Evolutionary conservation across 2,329 filamentous ascomycete genomes (phyloP), one percentile per base, ranked within the genome.

Genomic region (Talaromyces islandicus): DNA sequence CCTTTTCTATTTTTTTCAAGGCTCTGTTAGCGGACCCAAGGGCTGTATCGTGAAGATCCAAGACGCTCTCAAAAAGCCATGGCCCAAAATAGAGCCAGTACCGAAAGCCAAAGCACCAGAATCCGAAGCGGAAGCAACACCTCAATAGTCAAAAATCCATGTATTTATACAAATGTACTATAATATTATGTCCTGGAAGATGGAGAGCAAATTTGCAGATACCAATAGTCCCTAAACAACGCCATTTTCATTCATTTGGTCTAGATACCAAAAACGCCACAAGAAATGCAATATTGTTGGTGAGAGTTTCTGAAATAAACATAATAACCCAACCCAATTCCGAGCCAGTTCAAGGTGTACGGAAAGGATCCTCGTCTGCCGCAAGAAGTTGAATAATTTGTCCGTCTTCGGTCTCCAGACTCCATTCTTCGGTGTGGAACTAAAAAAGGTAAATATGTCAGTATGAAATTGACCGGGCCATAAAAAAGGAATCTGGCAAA

Each of bases 361-460:
- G 48, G 71, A 94, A 92, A 48, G 90, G 89, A 79, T 94, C 81
- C 4, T 83, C 85, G 66, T 90, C 80, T 1, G 83, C 85, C 68
- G 91, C 86, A 64, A 97, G 81, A 73, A 99, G 76, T 70, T 95
- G 88, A 65, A 97, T 83, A 65, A 88, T 85, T 56, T 80, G 80
- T 48, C 85, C 85, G 68, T 86, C 84, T 63, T 83, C 80, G 63
- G 85, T 86, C 72, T 88, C 85, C 68, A 99, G 78, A 71, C 88
- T 94, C 92, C 93, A 99, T 80, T 92, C 90, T 60, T 88, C 84
- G 38, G 94, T 99, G 78, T 91, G 87, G 75, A 96, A 97, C 80
- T 87, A 67, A 55, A 7, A n/a, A 17, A n/a, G n/a, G 19, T 30
- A 53, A 19, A 50, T 3, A 21, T 32, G 46, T 57, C 21, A 57